Conservation (phyloP, 345 rosid species). For the Odontarrhena argentea region DNA sequence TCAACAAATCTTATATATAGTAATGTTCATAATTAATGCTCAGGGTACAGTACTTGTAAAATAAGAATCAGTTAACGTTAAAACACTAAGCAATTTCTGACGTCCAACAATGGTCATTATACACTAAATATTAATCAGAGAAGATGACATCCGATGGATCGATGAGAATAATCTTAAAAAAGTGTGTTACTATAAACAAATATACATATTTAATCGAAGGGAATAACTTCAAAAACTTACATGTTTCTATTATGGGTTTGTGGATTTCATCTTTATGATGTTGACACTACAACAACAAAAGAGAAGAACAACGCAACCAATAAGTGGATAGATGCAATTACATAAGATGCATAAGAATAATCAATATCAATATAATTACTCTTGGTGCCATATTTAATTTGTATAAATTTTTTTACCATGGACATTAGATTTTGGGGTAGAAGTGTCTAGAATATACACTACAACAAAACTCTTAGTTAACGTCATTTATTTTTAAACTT, state of each 20-base stretch:
- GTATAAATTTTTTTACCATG: slow-evolving; percentile 15
- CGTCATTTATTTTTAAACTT: too few relatives aligned
- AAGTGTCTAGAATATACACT: too few relatives aligned
- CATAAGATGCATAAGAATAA: slow-evolving; percentile 28
- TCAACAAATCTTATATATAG: too few relatives aligned
- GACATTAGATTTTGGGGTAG: background rate
- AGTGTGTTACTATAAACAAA: slow-evolving; percentile 24
- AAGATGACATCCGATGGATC: background rate
- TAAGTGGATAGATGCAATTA: slow-evolving; percentile 13
- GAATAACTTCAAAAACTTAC: slow-evolving; percentile 8
- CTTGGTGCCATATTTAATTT: background rate
- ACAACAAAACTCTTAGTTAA: too few relatives aligned
- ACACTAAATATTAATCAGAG: too few relatives aligned
- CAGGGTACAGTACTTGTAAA: too few relatives aligned
- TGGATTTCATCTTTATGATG: slow-evolving; percentile 19
- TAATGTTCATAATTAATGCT: too few relatives aligned
- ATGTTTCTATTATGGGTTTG: slow-evolving; percentile 16
- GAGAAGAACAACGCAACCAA: slow-evolving; percentile 6
- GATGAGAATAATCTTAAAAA: slow-evolving; percentile 18
- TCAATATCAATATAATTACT: background rate
- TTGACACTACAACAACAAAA: slow-evolving; percentile 18
- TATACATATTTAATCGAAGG: background rate
- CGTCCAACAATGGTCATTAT: too few relatives aligned
- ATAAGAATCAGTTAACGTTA: too few relatives aligned
- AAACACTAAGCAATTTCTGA: too few relatives aligned